Conservation (phyloP, 2,329 filamentous ascomycete genomes). For the Bipolaris cookei region DNA sequence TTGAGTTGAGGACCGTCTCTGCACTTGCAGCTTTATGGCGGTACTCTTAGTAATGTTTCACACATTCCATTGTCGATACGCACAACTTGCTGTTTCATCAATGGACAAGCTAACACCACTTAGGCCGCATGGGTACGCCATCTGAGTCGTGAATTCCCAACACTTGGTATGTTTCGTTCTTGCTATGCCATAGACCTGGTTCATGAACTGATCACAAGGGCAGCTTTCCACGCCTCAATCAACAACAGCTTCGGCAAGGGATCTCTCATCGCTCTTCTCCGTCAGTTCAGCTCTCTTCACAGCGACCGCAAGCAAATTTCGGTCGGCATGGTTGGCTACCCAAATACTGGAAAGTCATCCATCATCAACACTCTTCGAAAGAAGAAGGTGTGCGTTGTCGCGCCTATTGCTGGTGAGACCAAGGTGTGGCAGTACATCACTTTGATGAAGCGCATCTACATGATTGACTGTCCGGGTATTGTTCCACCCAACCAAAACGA, state of each 20-base stretch:
- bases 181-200: not conserved
- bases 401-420: constrained; percentile 94
- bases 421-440: constrained; percentile 99
- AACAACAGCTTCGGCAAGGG: constrained; percentile 98
- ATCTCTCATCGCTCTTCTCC: constrained; percentile 85
- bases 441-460: constrained; percentile 89
- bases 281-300: constrained; percentile 91
- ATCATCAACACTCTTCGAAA: constrained; percentile 96
- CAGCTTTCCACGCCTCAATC: constrained; percentile 85
- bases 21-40: constrained; percentile 68
- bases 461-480: constrained; percentile 96
- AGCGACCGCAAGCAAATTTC: constrained; percentile 92
- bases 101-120: constrained; percentile 31
- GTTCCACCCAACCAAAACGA: constrained; percentile 88
- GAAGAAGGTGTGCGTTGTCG: constrained; percentile 92
- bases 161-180: constrained; percentile 62
- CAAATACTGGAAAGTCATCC: constrained; percentile 93
- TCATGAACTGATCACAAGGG: not conserved
- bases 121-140: constrained; percentile 92
- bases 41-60: constrained; percentile 99
- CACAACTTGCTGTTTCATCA: constrained; percentile 21
- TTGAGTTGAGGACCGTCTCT: constrained; percentile 95
- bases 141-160: constrained; percentile 90
- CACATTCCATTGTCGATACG: constrained; percentile 63
- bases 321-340: constrained; percentile 86